Evolutionary conservation across 495 filamentous ascomycete species (phyloP), one percentile per base, ranked within the genome.

Genomic region (Hypoxylon fragiforme): DNA sequence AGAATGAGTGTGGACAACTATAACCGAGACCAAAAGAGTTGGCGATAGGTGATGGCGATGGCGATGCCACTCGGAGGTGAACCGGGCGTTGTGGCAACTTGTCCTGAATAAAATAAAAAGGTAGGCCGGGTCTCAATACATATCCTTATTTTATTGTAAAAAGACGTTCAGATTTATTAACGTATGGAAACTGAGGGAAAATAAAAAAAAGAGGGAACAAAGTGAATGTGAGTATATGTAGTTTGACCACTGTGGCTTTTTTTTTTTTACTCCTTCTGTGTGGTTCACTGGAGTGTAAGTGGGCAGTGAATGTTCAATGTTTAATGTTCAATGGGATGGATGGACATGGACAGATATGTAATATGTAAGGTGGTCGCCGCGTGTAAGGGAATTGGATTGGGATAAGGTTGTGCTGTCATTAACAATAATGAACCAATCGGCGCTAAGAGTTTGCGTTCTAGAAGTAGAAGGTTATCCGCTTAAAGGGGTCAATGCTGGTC

Each of bases 401-500:
- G 57, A 62, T 62, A 61, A 61, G 57, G 54, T 57, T 57, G 54
- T 57, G 54, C 57, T 61, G 57, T 61, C 51, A 61, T 61, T 48
- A 61, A 56, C 41, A 2, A 20, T 28, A 41, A 28, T 50, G 19
- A 32, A 21, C 58, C 58, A 62, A 62, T 62, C 58, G 49, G 52
- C 41, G 39, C 35, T 32, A 50, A 24, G 40, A 37, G 32, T 19
- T 1, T 21, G 22, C 32, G 30, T 45, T 49, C 51, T 56, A 52
- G 52, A 56, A 55, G 45, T 6, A 55, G 50, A 62, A 62, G 52
- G 37, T 53, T 53, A 62, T 43, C 42, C 34, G 34, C 42, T 45
- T 57, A 55, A 56, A 31, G 58, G 58, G 51, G 46, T 24, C 13
- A 43, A 30, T 47, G 36, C 24, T 50, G 31, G 22, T n/a, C n/a